These are phyloP conservation scores for Solanum chacoense DNA, from an alignment of 305 asterid genomes.

Conservation along the genomic window DNA sequence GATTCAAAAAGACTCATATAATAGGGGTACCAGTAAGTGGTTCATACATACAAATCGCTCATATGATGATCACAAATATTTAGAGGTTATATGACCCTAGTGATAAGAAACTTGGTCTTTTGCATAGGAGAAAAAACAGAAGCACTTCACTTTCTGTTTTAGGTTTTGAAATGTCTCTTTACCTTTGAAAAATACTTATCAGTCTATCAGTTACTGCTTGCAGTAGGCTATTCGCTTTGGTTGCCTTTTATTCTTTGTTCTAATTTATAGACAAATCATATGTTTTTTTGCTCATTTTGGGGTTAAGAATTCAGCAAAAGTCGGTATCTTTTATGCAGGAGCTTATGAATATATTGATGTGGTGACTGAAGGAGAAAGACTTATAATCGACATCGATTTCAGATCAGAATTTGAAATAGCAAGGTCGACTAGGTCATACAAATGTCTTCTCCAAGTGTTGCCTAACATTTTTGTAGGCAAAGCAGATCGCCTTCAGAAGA, in stretches of 20 bases:
- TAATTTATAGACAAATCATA: background rate
- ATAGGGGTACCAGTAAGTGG: background rate
- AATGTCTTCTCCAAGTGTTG: slow-evolving; percentile 39
- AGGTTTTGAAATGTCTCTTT: background rate
- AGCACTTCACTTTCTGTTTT: background rate
- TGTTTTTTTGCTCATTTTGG: background rate
- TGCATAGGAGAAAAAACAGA: background rate
- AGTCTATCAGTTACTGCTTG: background rate
- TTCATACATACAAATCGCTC: background rate
- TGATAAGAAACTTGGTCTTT: background rate
- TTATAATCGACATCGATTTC: slow-evolving; percentile 69
- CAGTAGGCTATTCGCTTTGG: background rate
- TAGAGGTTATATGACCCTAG: background rate
- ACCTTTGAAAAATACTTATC: background rate
- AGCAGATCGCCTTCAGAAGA: slow-evolving; percentile 63
- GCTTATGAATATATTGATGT: slow-evolving; percentile 71
- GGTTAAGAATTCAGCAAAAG: background rate
- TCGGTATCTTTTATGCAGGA: slow-evolving; percentile 22
- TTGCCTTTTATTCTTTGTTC: background rate
- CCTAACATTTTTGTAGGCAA: slow-evolving; percentile 67
- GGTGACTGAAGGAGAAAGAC: slow-evolving; percentile 39
- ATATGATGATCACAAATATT: background rate
- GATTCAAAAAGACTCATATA: background rate
- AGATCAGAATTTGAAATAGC: slow-evolving; percentile 80
- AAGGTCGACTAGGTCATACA: slow-evolving; percentile 65